Evolutionary conservation across 2,329 filamentous ascomycete species (phyloP), one percentile per base, ranked within the genome.

Genomic region (Diaporthe eres): DNA sequence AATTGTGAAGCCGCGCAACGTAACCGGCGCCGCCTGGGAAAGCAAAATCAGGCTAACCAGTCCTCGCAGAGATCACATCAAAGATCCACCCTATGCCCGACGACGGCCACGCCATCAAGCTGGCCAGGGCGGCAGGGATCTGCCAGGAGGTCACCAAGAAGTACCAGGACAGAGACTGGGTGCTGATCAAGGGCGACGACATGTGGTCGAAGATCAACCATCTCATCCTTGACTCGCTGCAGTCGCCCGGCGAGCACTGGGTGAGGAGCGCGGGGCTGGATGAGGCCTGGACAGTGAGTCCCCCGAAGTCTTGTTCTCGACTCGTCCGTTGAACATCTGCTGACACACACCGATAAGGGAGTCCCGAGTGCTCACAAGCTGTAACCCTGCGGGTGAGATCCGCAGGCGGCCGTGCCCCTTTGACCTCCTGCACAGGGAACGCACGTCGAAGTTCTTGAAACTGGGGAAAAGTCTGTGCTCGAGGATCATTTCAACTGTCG

Each of bases 61-160:
- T 17, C 4, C 28, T 12, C 9, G 22, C 44, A 76, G 76, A 74
- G 0, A 44, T 68, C 63, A n/a, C 90, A 9, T 81, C 86, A 1
- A 84, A 87, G 13, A 82, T 92, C 25, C 86, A 88, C 75, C 76
- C 77, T 13, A 81, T 89, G 47, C 81, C 88, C 0, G 96, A 98
- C 78, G 95, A 98, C 83, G 95, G 96, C 0, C 96, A 98, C 84
- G 88, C 91, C 13, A 88, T 92, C 72, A 98, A 98, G 83, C 85
- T 97, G 7, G 87, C 93, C 10, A 87, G 95, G 44, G 92, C 94
- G 1, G 83, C 97, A 25, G 89, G 90, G 5, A 84, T 95, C 79
- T 94, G 91, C 1, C 87, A 93, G 81, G 81, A 86, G 44, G 80
- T 88, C 1, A 89, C 88, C 71, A 79, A 81, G 78, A 82, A 82